phyloP scores from a whole-genome alignment of 1,284 basidiomycete species.

The Hymenochaete sp. region DNA sequence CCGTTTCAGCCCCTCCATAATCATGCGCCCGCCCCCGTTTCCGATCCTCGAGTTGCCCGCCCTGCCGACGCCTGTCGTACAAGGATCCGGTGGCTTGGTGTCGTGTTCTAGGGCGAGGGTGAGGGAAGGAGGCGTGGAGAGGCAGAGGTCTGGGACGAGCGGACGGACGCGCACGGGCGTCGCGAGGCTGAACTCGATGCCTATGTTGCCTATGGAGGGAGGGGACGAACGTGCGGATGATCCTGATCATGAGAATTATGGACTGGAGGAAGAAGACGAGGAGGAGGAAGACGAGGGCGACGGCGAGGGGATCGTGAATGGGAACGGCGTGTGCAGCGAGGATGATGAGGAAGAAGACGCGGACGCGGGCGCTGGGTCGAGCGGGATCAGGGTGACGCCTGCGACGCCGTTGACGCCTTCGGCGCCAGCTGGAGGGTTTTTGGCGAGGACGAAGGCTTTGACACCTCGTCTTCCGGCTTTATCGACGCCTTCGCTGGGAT shows the following conservation, averaged over 20 bases:
- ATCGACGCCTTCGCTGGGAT: not conserved
- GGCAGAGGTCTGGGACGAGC: too few relatives aligned
- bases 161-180: constrained; percentile 19
- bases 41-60: constrained; percentile 43
- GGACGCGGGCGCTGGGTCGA: constrained; percentile 18
- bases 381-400: not conserved
- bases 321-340: constrained; percentile 20
- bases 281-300: constrained; percentile 31
- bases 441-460: not conserved
- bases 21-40: constrained; percentile 40
- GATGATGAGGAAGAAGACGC: constrained; percentile 27
- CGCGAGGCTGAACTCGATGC: constrained; percentile 37
- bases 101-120: not conserved
- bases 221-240: constrained; percentile 26
- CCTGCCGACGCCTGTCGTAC: constrained; percentile 25
- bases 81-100: too few relatives aligned
- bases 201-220: constrained; percentile 41
- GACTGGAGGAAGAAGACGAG: constrained; percentile 31
- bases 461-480: not conserved
- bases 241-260: constrained; percentile 31
- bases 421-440: not conserved
- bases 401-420: not conserved
- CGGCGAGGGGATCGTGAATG: constrained; percentile 8
- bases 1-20: constrained; percentile 43
- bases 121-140: too few relatives aligned